Evolutionary conservation across 108 stramenopile species (phyloP), one percentile per base, ranked within the genome.

Genomic region (Nitzschia sp.): DNA sequence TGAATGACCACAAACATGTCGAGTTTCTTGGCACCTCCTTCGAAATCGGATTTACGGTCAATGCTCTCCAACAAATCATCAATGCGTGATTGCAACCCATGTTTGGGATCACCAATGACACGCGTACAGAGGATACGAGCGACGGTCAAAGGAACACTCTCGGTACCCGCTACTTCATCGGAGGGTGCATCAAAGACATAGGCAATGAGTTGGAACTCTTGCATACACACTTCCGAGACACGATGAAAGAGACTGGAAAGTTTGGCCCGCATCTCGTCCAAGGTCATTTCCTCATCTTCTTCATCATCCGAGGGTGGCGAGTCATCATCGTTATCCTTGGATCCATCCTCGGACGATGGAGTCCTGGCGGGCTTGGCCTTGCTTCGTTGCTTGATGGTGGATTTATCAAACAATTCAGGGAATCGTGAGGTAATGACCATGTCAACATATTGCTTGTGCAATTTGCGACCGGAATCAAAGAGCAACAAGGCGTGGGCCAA

Each of bases 1-100:
- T 92, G 91, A 67, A 92, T 83, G 41, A 92, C 88, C 2, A 92
- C 91, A 79, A 89, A 92, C 3, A 88, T 92, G 76, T 92, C 91
- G 41, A 92, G 73, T 67, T 92, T 92, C 78, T 89, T 88, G 12
- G 91, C 75, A 39, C 88, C 91, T 1, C 85, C 81, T 64, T 92
- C 87, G 62, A 88, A 88, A 61, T 89, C 91, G 15, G 86, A 87
- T 15, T 75, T 72, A 14, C 82, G 78, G 65, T 92, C 91, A 67
- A 92, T 90, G 46, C 83, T 92, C 7, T 83, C 85, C 63, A 92
- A 63, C 40, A 92, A 72, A 57, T 79, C 83, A 65, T 86, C 86
- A 73, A 92, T 92, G 34, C 85, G 83, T 20, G 91, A 74, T 57
- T 89, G 88, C 52, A 92, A 72, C 12, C 91, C 91, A 77, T 86